Base-by-base conservation (phyloP, 225 moss, liverwort and hornwort genomes). In the Sphagnum contortum region DNA sequence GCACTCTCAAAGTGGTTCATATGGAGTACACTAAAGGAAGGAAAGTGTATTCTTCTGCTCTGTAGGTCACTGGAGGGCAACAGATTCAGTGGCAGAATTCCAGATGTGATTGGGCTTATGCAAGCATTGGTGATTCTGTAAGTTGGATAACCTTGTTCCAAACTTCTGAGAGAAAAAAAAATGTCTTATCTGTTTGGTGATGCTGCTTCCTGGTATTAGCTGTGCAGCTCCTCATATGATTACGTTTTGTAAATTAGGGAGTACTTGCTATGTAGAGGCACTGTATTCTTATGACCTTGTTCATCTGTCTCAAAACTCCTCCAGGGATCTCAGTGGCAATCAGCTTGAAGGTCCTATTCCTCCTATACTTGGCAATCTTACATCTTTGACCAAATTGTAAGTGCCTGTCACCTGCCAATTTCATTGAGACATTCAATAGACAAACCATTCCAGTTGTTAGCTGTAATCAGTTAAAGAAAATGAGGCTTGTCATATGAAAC, bases 361-460 rank as follows among this genome's bases (percentile, higher is more conserved):
- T 9, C 70, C 80, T 50, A 83, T 83, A 56, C 83, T 83, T 57
- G 83, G 83, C 72, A 83, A 83, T 53, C 69, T 83, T 65, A 83
- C 83, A 45, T 83, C 83, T 48, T 76, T 83, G 47, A 83, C 83
- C 57, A 83, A 83, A 77, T 65, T 83, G 83, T 83, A 69, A 83
- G 83, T 72, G 12, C 45, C 61, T 47, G 12, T 3, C 11, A 9
- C 44, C 44, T 29, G 14, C 4, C 45, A 3, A 45, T 62, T 47
- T 47, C 11, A 44, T 45, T 2, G 48, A 48, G 46, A 48, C 3
- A 6, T 62, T 9, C 62, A 45, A 44, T 62, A 62, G 29, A 29
- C 29, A 29, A 29, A 29, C 29, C 29, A 29, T 29, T 0, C 29
- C 29, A 29, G 29, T 29, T 29, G 29, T 1, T 29, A 29, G 29